Conservation (phyloP, 495 filamentous ascomycete genomes). For the Parachaetomium inaequale region DNA sequence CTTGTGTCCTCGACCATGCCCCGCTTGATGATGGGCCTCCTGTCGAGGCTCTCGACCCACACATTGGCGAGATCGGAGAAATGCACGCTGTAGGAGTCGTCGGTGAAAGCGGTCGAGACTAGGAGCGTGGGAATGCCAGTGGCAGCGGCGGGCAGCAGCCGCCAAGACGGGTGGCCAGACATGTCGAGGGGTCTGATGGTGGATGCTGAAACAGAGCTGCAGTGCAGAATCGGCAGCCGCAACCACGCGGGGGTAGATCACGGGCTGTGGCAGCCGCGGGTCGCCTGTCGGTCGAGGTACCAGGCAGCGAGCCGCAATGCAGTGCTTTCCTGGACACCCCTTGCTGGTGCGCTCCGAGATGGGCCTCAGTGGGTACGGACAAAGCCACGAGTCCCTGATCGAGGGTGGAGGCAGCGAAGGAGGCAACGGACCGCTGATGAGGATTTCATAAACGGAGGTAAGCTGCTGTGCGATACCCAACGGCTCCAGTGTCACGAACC, state of each 20-base stretch:
- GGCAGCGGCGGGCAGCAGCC: conserved; percentile 32
- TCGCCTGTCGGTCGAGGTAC: neutral
- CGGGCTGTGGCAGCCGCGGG: no score
- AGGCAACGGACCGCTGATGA: no score
- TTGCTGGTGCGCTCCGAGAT: neutral
- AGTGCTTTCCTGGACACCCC: neutral
- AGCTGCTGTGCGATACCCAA: neutral
- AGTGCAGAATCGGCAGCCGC: neutral
- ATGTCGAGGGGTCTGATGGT: conserved; percentile 10
- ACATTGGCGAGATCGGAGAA: conserved; percentile 80
- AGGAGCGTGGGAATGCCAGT: conserved; percentile 42
- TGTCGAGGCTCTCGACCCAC: conserved; percentile 73
- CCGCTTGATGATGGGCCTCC: conserved; percentile 59
- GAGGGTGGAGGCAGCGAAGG: no score
- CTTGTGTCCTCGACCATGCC: conserved; percentile 64
- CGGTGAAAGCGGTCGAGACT: conserved; percentile 38
- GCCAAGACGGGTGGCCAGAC: conserved; percentile 31
- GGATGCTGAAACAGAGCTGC: neutral
- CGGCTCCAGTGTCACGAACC: no score
- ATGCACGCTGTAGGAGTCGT: conserved; percentile 63
- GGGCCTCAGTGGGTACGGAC: neutral
- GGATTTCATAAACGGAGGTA: no score
- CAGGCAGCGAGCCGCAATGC: neutral
- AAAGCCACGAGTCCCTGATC: neutral
- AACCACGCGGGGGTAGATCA: neutral